Percentiles rank a stretch among this genome's conserved stretches.
phyloP scores from a whole-genome alignment of 331 rosid species.

The Quercus phellos region DNA sequence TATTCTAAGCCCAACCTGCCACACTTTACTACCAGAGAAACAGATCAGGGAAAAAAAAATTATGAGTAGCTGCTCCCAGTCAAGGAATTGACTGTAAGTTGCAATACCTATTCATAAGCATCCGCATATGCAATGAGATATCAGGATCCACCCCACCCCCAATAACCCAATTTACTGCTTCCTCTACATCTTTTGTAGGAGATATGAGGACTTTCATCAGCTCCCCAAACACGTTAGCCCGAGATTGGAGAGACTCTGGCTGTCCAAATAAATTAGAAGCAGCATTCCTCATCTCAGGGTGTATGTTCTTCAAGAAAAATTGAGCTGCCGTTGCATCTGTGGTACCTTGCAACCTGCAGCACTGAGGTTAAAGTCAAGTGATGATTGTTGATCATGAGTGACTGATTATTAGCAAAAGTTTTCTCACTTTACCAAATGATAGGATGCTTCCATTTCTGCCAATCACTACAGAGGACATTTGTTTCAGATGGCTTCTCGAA shows the following conservation, averaged over 20 bases:
- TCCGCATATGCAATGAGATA: slow-evolving; percentile 88
- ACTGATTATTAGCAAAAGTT: slow-evolving; percentile 1
- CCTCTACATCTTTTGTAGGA: slow-evolving; percentile 76
- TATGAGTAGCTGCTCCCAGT: slow-evolving; percentile 9
- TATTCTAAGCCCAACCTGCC: not conserved
- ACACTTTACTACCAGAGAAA: not conserved
- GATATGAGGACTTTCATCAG: slow-evolving; percentile 82
- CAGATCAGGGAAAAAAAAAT: not conserved
- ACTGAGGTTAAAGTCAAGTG: slow-evolving; percentile 26
- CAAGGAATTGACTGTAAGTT: slow-evolving; percentile 8
- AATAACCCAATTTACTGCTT: slow-evolving; percentile 77
- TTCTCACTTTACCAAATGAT: slow-evolving; percentile 68
- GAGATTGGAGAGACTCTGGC: slow-evolving; percentile 53
- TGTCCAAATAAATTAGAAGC: slow-evolving; percentile 78
- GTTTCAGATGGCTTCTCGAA: slow-evolving; percentile 86
- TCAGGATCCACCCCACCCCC: slow-evolving; percentile 72
- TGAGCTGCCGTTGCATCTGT: slow-evolving; percentile 81
- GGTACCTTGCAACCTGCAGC: slow-evolving; percentile 91
- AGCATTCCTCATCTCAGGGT: slow-evolving; percentile 69
- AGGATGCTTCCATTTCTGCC: slow-evolving; percentile 92
- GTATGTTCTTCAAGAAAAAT: slow-evolving; percentile 88
- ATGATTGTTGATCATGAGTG: slow-evolving; percentile 18
- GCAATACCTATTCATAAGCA: slow-evolving; percentile 79
- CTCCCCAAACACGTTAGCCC: slow-evolving; percentile 92
- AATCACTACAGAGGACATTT: slow-evolving; percentile 85